Conservation (phyloP, 176 grass and related monocot species). For the Triticum turgidum region DNA sequence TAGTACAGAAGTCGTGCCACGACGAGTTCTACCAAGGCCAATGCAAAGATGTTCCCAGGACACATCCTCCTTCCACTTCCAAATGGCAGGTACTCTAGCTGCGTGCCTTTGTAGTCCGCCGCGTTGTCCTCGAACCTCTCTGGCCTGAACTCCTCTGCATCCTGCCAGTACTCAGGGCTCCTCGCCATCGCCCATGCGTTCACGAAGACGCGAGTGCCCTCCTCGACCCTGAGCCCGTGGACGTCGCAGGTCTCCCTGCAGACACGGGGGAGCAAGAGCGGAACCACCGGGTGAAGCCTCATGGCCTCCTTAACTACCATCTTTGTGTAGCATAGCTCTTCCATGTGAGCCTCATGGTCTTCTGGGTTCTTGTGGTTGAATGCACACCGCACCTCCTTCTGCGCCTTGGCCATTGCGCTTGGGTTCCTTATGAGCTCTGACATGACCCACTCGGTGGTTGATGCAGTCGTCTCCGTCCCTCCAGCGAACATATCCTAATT, state of each 20-base stretch:
- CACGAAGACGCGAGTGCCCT: not conserved
- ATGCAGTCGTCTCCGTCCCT: not conserved
- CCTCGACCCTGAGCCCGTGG: not conserved
- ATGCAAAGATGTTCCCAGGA: not conserved
- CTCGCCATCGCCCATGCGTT: not conserved
- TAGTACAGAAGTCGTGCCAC: conserved; percentile 19
- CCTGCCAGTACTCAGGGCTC: not conserved
- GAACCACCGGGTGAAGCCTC: conserved; percentile 27
- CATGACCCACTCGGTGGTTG: not conserved
- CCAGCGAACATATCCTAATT: conserved; percentile 19
- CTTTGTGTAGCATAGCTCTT: not conserved
- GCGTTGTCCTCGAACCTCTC: not conserved
- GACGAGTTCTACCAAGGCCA: not conserved
- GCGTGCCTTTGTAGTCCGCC: not conserved
- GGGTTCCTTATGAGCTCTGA: conserved; percentile 7
- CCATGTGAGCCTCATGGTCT: not conserved
- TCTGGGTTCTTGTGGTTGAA: not conserved
- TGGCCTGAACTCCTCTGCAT: conserved; percentile 3
- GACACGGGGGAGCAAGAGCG: conserved; percentile 8
- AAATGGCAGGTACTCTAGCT: conserved; percentile 30
- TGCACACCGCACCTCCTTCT: conserved; percentile 3
- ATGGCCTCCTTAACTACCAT: conserved; percentile 40
- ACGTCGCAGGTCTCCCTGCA: not conserved
- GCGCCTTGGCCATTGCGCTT: conserved; percentile 12
- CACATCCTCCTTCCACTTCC: conserved; percentile 38